Conservation (phyloP, 495 filamentous ascomycete genomes). For the Daldinia childiae region DNA sequence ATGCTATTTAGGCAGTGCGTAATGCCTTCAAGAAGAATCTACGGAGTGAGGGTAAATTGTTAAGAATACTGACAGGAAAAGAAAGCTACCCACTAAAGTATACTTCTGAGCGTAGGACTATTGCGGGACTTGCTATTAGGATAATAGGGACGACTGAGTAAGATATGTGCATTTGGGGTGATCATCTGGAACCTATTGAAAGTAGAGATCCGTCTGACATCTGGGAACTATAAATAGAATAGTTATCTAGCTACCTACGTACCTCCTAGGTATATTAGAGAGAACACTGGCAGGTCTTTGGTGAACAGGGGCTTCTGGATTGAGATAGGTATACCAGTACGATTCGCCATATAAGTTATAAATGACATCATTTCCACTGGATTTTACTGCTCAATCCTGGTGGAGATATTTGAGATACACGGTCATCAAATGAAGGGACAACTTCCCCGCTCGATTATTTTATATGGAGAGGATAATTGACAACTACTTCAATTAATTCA, state of each 20-base stretch:
- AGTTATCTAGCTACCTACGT: too few relatives aligned
- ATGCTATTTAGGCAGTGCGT: background rate
- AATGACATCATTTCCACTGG: conserved; percentile 33
- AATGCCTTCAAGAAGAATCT: background rate
- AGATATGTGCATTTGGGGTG: too few relatives aligned
- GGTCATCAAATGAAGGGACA: background rate
- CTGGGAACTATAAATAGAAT: too few relatives aligned
- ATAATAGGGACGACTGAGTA: too few relatives aligned
- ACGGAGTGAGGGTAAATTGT: background rate
- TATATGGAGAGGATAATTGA: background rate
- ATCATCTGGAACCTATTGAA: too few relatives aligned
- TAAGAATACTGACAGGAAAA: background rate
- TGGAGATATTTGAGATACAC: background rate
- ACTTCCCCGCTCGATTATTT: conserved; percentile 26
- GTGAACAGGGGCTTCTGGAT: background rate
- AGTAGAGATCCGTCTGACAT: too few relatives aligned
- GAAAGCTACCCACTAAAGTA: too few relatives aligned
- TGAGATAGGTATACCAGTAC: background rate
- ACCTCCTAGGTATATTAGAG: too few relatives aligned
- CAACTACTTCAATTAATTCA: background rate
- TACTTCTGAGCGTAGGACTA: too few relatives aligned
- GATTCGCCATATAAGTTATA: conserved; percentile 22
- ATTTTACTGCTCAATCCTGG: conserved; percentile 11
- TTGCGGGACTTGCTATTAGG: too few relatives aligned
- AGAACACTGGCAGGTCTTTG: background rate